Base-by-base conservation (phyloP, 2,329 filamentous ascomycete species). In the Botrytis deweyae region DNA sequence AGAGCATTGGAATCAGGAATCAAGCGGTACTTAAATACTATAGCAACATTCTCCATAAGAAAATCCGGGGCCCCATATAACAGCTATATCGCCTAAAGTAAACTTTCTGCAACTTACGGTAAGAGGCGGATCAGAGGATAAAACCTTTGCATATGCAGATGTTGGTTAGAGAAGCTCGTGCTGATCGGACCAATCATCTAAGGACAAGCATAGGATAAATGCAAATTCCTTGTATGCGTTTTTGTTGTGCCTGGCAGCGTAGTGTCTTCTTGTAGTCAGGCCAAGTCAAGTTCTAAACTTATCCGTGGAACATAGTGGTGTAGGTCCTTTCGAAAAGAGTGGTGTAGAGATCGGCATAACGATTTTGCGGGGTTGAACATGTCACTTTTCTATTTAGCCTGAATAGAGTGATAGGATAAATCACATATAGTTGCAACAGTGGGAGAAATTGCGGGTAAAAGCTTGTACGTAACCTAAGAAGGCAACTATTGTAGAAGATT, bases 281-380 rank as follows among this genome's bases (percentile, higher is more conserved):
- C 36, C 7, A n/a, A 55, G 49, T 36, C 66, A 68, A 68, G 38
- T 58, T 10, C 18, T 44, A 38, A 58, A 68, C 36, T 68, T 68
- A 68, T 33, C 49, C 66, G 49, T 58, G 29, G 29, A 42, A 38
- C 44, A 68, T 10, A 9, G 6, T 42, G 33, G 44, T 63, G 44
- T 55, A 72, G 59, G 38, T 42, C 18, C 12, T 49, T 42, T 52
- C 25, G 12, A n/a, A 25, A 40, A 65, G 40, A 62, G 59, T 25
- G 59, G 71, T 76, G 76, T 74, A 75, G 76, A 76, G 76, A 46
- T 73, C 76, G 77, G 76, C 61, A 76, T 72, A 77, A 75, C n/a
- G 70, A 78, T 78, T 71, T 77, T 74, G 78, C 78, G 77, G 78
- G 77, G 76, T 77, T 76, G 33, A 46, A 65, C 25, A n/a, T 64